A percentile compares a stretch with the other conserved stretches of the same genome.
Evolutionary conservation across 1,139 yeast species (phyloP).

Genomic region (Blastobotrys ciferrii): DNA sequence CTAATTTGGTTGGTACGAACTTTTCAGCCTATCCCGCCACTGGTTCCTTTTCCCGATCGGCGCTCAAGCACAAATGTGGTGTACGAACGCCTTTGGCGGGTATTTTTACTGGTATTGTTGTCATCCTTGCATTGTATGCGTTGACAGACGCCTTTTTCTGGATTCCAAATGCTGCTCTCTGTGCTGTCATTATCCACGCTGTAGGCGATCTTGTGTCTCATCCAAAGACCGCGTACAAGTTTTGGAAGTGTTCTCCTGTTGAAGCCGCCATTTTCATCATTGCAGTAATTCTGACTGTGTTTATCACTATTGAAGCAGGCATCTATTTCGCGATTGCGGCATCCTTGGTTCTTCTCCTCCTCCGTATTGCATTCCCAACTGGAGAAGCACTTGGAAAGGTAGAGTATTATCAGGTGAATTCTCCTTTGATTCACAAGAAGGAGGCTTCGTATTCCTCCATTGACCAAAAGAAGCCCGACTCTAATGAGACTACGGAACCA

Average conservation of each 20-base stretch:
- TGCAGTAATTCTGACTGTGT: conserved; percentile 77
- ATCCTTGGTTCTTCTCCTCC: conserved; percentile 68
- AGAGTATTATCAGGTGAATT: conserved; percentile 39
- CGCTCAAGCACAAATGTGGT: conserved; percentile 91
- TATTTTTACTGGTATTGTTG: conserved; percentile 81
- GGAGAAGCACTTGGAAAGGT: conserved; percentile 84
- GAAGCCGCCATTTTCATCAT: conserved; percentile 75
- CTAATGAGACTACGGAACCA: conserved; percentile 1
- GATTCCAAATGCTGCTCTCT: conserved; percentile 84
- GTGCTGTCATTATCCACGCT: conserved; percentile 93
- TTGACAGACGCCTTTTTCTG: conserved; percentile 80
- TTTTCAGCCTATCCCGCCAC: conserved; percentile 95
- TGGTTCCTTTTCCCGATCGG: conserved; percentile 93
- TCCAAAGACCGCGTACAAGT: conserved; percentile 66
- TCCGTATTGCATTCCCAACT: conserved; percentile 74
- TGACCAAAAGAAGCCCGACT: neutral
- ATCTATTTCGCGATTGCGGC: conserved; percentile 89
- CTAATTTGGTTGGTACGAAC: conserved; percentile 86
- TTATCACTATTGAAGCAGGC: conserved; percentile 81
- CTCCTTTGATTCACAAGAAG: conserved; percentile 48
- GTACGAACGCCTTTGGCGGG: conserved; percentile 95
- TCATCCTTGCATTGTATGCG: conserved; percentile 78
- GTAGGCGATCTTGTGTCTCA: conserved; percentile 82
- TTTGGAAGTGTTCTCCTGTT: conserved; percentile 74
- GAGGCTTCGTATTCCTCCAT: conserved; percentile 7